A percentile compares a stretch with the other conserved stretches of the same genome.
Evolutionary conservation across 1,284 basidiomycete genomes (phyloP).

Genomic region (Pulchroboletus neoregius): DNA sequence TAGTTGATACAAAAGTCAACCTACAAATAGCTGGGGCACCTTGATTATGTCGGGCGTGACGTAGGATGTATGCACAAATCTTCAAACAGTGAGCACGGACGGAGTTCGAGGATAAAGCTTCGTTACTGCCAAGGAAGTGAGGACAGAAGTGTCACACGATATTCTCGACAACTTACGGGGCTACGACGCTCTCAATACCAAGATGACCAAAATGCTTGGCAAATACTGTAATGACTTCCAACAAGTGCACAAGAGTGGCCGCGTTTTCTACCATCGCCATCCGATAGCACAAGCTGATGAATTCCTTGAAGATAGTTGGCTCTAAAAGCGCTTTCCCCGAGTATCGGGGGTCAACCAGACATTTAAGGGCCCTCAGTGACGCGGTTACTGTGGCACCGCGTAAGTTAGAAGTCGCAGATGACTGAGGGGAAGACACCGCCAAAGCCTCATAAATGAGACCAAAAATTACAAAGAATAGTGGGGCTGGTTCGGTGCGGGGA

Average conservation of each 20-base stretch:
- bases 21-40: conserved; percentile 55
- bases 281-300: conserved; percentile 84
- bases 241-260: conserved; percentile 67
- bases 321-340: conserved; percentile 80
- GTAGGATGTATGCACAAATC: conserved; percentile 77
- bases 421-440: conserved; percentile 61
- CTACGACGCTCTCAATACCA: conserved; percentile 26
- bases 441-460: conserved; percentile 92
- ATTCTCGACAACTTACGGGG: conserved; percentile 17
- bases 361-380: conserved; percentile 76
- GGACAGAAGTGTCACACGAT: not conserved
- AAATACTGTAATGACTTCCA: conserved; percentile 69
- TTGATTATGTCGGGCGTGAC: conserved; percentile 60
- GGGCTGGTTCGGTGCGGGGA: conserved; percentile 67
- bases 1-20: conserved; percentile 24
- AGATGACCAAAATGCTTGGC: conserved; percentile 51
- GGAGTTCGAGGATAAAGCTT: conserved; percentile 44
- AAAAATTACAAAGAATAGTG: conserved; percentile 87
- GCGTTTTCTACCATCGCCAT: conserved; percentile 86
- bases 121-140: conserved; percentile 27
- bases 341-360: conserved; percentile 74
- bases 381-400: conserved; percentile 58
- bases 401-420: conserved; percentile 39
- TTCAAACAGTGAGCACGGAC: conserved; percentile 72
- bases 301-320: conserved; percentile 83